Evolutionary conservation across 2,329 filamentous ascomycete species (phyloP).

Genomic region (Raffaelea ambrosiae): DNA sequence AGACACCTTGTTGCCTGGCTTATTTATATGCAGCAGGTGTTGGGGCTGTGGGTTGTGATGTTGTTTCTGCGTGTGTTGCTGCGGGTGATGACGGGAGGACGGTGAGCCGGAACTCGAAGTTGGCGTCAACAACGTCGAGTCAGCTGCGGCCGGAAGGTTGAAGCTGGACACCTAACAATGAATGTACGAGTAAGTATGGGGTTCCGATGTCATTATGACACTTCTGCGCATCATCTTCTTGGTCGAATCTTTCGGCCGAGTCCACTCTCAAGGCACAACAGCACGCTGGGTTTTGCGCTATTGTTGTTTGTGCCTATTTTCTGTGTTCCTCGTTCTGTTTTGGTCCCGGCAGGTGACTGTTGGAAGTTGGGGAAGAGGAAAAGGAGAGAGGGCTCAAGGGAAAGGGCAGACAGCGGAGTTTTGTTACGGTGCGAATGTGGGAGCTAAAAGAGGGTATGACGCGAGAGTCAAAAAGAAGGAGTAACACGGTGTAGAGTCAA

Average conservation of each 20-base stretch:
- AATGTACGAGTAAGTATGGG: neutral
- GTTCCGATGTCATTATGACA: neutral
- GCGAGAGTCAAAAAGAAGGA: too few relatives aligned
- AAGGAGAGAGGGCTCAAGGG: neutral
- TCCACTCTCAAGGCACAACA: too few relatives aligned
- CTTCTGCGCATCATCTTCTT: too few relatives aligned
- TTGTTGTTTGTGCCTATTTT: too few relatives aligned
- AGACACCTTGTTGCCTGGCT: neutral
- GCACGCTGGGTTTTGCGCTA: too few relatives aligned
- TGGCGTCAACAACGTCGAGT: slow-evolving; percentile 40
- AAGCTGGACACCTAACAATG: slow-evolving; percentile 24
- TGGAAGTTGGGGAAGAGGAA: neutral
- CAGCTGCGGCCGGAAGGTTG: slow-evolving; percentile 26
- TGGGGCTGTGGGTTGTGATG: too few relatives aligned
- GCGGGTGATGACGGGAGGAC: slow-evolving; percentile 29
- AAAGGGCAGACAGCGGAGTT: neutral
- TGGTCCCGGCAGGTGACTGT: too few relatives aligned
- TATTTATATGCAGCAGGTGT: slow-evolving; percentile 23
- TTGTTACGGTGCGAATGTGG: too few relatives aligned
- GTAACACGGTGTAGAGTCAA: too few relatives aligned
- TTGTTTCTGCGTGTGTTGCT: neutral
- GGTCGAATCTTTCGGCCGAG: too few relatives aligned
- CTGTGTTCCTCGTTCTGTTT: too few relatives aligned
- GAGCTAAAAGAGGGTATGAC: too few relatives aligned
- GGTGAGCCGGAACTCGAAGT: slow-evolving; percentile 41